These are phyloP conservation scores for Lachnellula occidentalis DNA, from an alignment of 2,329 filamentous ascomycete species.

Conservation along the genomic window DNA sequence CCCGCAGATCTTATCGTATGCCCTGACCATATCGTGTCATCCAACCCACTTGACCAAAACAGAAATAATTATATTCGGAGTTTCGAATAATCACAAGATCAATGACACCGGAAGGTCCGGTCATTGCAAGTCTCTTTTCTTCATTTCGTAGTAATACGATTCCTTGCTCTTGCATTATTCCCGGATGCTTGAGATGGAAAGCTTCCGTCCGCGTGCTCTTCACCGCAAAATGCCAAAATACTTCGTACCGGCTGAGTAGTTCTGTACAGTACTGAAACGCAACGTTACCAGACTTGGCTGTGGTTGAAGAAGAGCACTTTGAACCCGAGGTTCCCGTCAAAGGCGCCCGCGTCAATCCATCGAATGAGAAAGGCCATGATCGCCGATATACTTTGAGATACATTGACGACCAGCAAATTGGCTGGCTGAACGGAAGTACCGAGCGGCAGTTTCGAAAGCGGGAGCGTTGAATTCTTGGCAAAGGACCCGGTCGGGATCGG, in stretches of 20 bases:
- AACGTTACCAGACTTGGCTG: background rate
- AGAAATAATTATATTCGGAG: background rate
- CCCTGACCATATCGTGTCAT: background rate
- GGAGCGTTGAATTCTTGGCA: no score
- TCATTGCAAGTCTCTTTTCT: background rate
- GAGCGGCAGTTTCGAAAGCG: background rate
- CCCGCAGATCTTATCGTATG: background rate
- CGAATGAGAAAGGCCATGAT: background rate
- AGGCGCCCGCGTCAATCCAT: background rate
- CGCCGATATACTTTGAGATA: background rate
- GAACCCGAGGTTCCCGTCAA: background rate
- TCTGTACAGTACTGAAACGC: background rate
- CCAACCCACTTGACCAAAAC: no score
- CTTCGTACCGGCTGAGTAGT: no score
- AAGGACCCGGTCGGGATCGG: background rate
- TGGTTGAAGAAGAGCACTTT: background rate
- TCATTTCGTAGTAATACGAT: background rate
- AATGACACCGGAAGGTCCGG: background rate
- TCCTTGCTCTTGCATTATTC: background rate
- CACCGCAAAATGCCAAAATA: no score
- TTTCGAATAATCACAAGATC: background rate
- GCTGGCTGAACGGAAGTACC: background rate
- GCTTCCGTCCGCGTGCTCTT: background rate
- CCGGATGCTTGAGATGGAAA: background rate
- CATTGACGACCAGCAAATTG: background rate